Conservation (phyloP, 306 rosid genomes). For the Inga leiocalycina region DNA sequence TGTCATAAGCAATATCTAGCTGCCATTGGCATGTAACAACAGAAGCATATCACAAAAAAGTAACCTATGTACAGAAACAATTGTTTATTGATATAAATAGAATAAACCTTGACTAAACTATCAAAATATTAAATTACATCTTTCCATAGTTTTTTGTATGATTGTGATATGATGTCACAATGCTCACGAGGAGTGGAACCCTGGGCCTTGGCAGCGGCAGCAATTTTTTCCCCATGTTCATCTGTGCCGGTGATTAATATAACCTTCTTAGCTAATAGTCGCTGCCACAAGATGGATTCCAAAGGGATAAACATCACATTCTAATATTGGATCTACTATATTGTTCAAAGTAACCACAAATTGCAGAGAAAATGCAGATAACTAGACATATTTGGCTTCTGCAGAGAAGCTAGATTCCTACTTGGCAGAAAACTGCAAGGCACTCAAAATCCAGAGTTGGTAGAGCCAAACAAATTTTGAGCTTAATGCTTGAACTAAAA, state of each 20-base stretch:
- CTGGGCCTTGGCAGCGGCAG: slow-evolving; percentile 75
- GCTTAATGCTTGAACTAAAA: neutral
- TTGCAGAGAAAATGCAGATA: neutral
- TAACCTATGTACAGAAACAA: neutral
- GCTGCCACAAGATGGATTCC: slow-evolving; percentile 46
- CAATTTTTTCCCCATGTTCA: slow-evolving; percentile 97
- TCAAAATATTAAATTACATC: slow-evolving; percentile 54
- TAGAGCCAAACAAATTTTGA: neutral
- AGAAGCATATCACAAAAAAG: neutral
- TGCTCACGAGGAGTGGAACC: slow-evolving; percentile 79
- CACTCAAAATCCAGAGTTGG: neutral
- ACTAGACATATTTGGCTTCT: neutral
- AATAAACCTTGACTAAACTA: slow-evolving; percentile 6
- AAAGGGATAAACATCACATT: slow-evolving; percentile 13
- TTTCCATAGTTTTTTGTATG: slow-evolving; percentile 78
- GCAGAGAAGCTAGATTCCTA: neutral
- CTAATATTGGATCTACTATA: neutral
- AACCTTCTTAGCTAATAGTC: slow-evolving; percentile 79
- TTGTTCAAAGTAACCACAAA: slow-evolving; percentile 1
- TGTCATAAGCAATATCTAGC: slow-evolving; percentile 87
- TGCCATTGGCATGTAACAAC: slow-evolving; percentile 39
- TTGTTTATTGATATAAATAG: neutral
- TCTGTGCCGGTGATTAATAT: slow-evolving; percentile 90
- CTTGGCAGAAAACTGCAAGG: neutral
- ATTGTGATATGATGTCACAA: slow-evolving; percentile 76